phyloP scores from a whole-genome alignment of 768 basidiomycete species.

The Trametes gibbosa region DNA sequence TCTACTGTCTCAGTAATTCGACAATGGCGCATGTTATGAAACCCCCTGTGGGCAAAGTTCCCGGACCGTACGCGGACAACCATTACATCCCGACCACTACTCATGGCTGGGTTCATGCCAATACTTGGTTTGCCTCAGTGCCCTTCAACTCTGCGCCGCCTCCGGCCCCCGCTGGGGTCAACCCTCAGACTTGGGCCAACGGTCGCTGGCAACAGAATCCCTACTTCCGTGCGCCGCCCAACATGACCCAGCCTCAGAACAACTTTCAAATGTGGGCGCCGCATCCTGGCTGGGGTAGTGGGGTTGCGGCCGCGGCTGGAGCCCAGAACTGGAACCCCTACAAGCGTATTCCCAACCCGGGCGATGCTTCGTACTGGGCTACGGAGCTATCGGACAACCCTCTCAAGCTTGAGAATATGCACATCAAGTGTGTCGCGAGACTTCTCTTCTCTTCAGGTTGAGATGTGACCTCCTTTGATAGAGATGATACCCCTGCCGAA shows the following conservation, averaged over 20 bases:
- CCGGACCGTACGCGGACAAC: background rate
- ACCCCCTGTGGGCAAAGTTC: background rate
- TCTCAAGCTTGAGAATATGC: slow-evolving; percentile 63
- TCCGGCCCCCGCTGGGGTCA: slow-evolving; percentile 52
- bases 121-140: slow-evolving; percentile 8
- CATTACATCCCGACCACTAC: slow-evolving; percentile 5
- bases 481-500: slow-evolving; percentile 18
- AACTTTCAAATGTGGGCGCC: slow-evolving; percentile 24
- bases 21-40: slow-evolving; percentile 18
- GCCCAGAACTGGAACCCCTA: slow-evolving; percentile 50
- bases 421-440: slow-evolving; percentile 49
- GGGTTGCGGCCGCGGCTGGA: slow-evolving; percentile 23
- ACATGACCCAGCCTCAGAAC: slow-evolving; percentile 5
- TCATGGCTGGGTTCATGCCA: slow-evolving; percentile 17
- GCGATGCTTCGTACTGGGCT: slow-evolving; percentile 65
- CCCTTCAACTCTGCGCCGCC: slow-evolving; percentile 40
- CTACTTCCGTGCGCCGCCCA: slow-evolving; percentile 18
- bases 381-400: slow-evolving; percentile 59
- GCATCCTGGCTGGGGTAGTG: slow-evolving; percentile 27
- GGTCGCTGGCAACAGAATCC: slow-evolving; percentile 40
- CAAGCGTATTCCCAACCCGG: slow-evolving; percentile 59
- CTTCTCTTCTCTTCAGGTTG: background rate
- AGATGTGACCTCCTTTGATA: background rate
- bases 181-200: slow-evolving; percentile 42
- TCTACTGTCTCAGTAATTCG: background rate